Conservation (phyloP, 1,139 yeast species). For the Yamadazyma membranifaciens region DNA sequence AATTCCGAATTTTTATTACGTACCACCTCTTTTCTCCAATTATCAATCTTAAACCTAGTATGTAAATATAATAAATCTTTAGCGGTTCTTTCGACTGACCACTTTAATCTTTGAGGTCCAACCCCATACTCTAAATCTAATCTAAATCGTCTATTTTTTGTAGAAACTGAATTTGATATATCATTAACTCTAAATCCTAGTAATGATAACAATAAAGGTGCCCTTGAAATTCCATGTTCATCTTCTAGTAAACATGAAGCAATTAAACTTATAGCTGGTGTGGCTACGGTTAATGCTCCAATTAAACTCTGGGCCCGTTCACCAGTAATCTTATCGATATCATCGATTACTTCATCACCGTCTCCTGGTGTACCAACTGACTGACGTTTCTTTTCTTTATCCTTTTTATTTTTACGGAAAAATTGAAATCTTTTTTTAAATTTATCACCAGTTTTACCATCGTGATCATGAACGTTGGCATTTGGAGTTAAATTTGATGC, state of each 20-base stretch:
- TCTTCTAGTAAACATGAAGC: conserved; percentile 77
- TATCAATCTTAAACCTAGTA: conserved; percentile 57
- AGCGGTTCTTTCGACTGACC: conserved; percentile 76
- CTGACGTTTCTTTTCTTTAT: conserved; percentile 21
- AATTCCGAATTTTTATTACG: conserved; percentile 25
- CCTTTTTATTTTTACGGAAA: conserved; percentile 24
- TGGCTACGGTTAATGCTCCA: conserved; percentile 65
- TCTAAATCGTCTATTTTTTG: conserved; percentile 55
- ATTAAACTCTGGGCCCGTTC: conserved; percentile 64
- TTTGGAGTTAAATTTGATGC: conserved; percentile 1
- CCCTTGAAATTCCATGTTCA: conserved; percentile 73
- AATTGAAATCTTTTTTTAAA: conserved; percentile 22
- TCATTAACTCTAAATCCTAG: conserved; percentile 65
- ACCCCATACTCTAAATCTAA: conserved; percentile 87
- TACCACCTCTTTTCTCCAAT: conserved; percentile 35
- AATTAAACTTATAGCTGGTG: conserved; percentile 75
- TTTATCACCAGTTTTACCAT: background rate
- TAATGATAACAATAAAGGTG: conserved; percentile 76
- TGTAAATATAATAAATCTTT: conserved; percentile 72
- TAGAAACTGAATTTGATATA: conserved; percentile 37
- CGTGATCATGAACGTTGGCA: background rate
- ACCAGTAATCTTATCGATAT: conserved; percentile 31
- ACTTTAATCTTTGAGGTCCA: conserved; percentile 72
- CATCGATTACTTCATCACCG: conserved; percentile 20
- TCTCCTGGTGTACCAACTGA: conserved; percentile 17